Evolutionary conservation across 306 rosid genomes (phyloP), one percentile per base, ranked within the genome.

Genomic region (Malus orientalis): DNA sequence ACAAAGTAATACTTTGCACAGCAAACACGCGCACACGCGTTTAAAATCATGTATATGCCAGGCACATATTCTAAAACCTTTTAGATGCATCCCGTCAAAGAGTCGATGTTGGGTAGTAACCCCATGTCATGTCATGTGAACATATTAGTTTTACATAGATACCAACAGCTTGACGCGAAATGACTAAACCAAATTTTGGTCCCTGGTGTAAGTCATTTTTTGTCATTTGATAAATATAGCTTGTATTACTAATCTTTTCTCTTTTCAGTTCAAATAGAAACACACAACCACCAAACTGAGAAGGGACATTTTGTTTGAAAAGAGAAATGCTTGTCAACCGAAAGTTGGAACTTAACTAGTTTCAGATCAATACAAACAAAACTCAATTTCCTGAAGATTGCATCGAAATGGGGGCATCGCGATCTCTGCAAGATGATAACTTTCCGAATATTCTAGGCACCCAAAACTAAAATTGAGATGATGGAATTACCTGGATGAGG

Each of bases 401-500:
- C n/a, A 64, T 45, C 72, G 15, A 67, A 51, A 65, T 42, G 77
- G 10, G 53, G 25, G 29, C 55, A 49, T 16, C 11, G 3, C 42
- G 25, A 40, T 36, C 45, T 74, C 53, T 15, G n/a, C 47, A n/a
- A 44, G 3, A 20, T 75, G 13, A 62, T 14, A 49, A 47, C 2
- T 32, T 59, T 33, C 54, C 0, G 3, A 57, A 67, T 29, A 40
- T 36, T 2, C 44, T 23, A 2, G 36, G 18, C 7, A 70, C 22
- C 9, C 53, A 22, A 76, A 76, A 32, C 2, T 33, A 15, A 20
- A 13, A 44, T 2, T 16, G 13, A 9, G 55, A 51, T 29, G n/a
- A 44, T 1, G 64, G 12, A 19, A 33, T 15, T 73, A 91, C 99
- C 99, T 96, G 98, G 74, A 96, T 86, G 76, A 85, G 79, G 47